phyloP scores from a whole-genome alignment of 2,329 filamentous ascomycete genomes.

The Blastomyces silverae region DNA sequence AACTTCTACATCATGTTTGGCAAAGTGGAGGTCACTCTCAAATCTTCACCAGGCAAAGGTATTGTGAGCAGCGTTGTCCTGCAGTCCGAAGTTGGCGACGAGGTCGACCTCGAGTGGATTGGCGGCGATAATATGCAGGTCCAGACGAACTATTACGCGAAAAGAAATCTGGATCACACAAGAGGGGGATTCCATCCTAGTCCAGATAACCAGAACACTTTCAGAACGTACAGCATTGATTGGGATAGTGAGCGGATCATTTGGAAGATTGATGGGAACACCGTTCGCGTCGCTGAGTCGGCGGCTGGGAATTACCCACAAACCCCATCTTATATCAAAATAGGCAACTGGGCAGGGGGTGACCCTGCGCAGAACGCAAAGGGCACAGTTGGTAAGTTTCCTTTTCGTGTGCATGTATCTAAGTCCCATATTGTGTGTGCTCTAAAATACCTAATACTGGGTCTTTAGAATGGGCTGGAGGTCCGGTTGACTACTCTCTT shows the following conservation, averaged over 20 bases:
- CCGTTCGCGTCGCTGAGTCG: constrained; percentile 56
- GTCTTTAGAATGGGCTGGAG: constrained; percentile 14
- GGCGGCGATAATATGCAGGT: constrained; percentile 32
- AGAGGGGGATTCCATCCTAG: constrained; percentile 69
- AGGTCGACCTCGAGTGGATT: constrained; percentile 70
- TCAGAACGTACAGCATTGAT: constrained; percentile 49
- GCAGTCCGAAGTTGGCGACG: constrained; percentile 86
- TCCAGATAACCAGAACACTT: constrained; percentile 47
- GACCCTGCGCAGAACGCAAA: constrained; percentile 32
- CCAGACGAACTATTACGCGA: constrained; percentile 93
- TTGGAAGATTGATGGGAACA: constrained; percentile 58
- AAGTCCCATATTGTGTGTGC: background rate
- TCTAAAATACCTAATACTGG: background rate
- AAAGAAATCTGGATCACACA: constrained; percentile 79
- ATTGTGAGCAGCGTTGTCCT: constrained; percentile 88
- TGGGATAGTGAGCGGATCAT: constrained; percentile 58
- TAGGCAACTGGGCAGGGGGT: constrained; percentile 64
- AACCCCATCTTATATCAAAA: constrained; percentile 63
- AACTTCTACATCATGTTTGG: constrained; percentile 99
- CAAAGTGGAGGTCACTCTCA: constrained; percentile 74
- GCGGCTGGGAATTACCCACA: constrained; percentile 58
- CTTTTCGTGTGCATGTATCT: background rate
- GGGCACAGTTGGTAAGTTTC: constrained; percentile 14
- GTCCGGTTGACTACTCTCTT: constrained; percentile 23
- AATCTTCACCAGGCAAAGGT: constrained; percentile 75